A percentile compares a stretch with the other conserved stretches of the same genome.
Evolutionary conservation across 441 rosid species (phyloP).

Genomic region (Brassica balearica): DNA sequence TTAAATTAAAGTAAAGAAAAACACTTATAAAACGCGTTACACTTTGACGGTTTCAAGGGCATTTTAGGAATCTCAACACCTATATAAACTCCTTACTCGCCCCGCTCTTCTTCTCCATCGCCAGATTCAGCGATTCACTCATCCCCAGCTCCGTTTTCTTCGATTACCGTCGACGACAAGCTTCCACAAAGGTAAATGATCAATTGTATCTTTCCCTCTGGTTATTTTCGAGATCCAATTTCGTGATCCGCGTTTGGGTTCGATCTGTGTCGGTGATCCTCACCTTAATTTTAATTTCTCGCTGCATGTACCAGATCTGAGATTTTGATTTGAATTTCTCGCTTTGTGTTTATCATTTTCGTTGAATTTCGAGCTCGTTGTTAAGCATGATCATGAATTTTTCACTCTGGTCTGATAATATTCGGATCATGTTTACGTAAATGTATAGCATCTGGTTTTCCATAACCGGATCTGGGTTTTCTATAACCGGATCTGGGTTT

Average conservation of each 20-base stretch:
- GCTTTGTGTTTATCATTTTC: neutral
- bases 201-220: neutral
- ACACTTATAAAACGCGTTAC: constrained; percentile 39
- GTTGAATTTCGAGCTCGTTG: neutral
- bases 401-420: neutral
- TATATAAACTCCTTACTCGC: constrained; percentile 42
- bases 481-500: neutral
- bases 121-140: constrained; percentile 33
- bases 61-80: constrained; percentile 43
- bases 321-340: neutral
- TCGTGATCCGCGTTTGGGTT: neutral
- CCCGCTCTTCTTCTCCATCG: constrained; percentile 43
- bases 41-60: constrained; percentile 45
- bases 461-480: neutral
- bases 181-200: constrained; percentile 26
- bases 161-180: constrained; percentile 19
- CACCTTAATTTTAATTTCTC: too few species aligned
- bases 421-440: neutral
- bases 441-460: neutral
- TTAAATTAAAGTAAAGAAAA: neutral
- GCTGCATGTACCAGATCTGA: constrained; percentile 5
- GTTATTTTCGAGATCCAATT: neutral
- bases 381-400: neutral
- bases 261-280: constrained; percentile 4
- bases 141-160: neutral